phyloP scores from a whole-genome alignment of 345 rosid genomes.

The Nasturtium officinale region DNA sequence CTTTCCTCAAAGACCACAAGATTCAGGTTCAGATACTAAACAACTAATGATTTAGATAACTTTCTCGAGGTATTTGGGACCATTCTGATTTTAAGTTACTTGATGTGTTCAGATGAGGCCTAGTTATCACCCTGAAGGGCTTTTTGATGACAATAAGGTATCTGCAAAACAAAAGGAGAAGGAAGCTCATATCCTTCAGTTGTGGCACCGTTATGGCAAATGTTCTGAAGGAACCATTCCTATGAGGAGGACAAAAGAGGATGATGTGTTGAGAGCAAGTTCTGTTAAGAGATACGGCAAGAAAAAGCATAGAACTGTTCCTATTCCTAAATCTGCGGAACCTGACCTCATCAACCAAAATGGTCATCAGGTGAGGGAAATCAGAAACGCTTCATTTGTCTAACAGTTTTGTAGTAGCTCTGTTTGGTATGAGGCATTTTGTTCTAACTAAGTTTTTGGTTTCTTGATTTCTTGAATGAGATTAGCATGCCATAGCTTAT shows the following conservation, averaged over 20 bases:
- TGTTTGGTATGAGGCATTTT: constrained; percentile 13
- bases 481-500: constrained; percentile 94
- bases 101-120: constrained; percentile 70
- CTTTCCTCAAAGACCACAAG: constrained; percentile 91
- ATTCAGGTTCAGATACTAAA: constrained; percentile 64
- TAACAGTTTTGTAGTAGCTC: constrained; percentile 7
- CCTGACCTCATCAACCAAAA: constrained; percentile 78
- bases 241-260: constrained; percentile 62
- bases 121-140: constrained; percentile 75
- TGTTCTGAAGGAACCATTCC: constrained; percentile 72
- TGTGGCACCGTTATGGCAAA: constrained; percentile 76
- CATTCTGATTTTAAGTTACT: constrained; percentile 6
- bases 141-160: constrained; percentile 71
- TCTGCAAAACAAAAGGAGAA: constrained; percentile 53
- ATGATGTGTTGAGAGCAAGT: constrained; percentile 74
- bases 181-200: constrained; percentile 64
- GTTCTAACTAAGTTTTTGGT: neutral
- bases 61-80: neutral
- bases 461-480: constrained; percentile 28
- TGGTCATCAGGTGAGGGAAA: constrained; percentile 78
- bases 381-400: neutral
- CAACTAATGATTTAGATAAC: neutral
- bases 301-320: constrained; percentile 79
- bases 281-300: constrained; percentile 73
- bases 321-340: constrained; percentile 82